Evolutionary conservation across 2,329 filamentous ascomycete species (phyloP), one percentile per base, ranked within the genome.

Genomic region (Fusarium austroafricanum): DNA sequence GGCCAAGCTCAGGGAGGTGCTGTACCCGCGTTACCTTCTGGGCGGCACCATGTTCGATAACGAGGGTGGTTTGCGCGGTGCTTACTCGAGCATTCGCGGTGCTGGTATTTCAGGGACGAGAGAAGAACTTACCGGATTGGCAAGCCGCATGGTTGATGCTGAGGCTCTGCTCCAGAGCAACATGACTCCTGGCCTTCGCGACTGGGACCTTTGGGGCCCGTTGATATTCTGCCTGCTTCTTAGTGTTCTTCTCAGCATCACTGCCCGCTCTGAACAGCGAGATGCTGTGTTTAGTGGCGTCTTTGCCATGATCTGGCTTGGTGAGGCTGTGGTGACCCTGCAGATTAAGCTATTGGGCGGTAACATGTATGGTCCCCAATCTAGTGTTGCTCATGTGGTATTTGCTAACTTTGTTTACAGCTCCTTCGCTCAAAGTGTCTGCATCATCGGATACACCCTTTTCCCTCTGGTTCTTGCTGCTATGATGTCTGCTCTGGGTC

Each of bases 121-220:
- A 60, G 87, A 90, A 57, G 88, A 90, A 78, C 80, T 90, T 43
- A 84, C 85, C 0, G 86, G 87, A 1, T 77, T 90, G 50, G 88
- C 88, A 8, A 87, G 86, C 43, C 81, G 88, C 42, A 86, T 89
- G 70, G 82, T 90, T 79, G 88, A 90, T 77, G 79, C 87, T n/a
- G 88, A 90, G 77, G 78, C 82, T 38, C 77, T 90, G 70, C 80
- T 90, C 38, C 85, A 87, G 77, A 89, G 86, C 71, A 87, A 87
- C 76, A 96, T 97, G 93, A 95, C 91, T 70, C 92, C 96, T 51
- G 94, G 94, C 2, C 82, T 98, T 75, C 85, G 95, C 65, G 94
- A 99, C 81, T 99, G 96, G 96, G 96, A 99, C 84, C 87, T 99
- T 51, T 99, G 96, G 96, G 96, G 96, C 0, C 96, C 96, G 35